A percentile compares a stretch with the other conserved stretches of the same genome.
phyloP scores from a whole-genome alignment of 352 stramenopile genomes.

The Phytophthora quininea region DNA sequence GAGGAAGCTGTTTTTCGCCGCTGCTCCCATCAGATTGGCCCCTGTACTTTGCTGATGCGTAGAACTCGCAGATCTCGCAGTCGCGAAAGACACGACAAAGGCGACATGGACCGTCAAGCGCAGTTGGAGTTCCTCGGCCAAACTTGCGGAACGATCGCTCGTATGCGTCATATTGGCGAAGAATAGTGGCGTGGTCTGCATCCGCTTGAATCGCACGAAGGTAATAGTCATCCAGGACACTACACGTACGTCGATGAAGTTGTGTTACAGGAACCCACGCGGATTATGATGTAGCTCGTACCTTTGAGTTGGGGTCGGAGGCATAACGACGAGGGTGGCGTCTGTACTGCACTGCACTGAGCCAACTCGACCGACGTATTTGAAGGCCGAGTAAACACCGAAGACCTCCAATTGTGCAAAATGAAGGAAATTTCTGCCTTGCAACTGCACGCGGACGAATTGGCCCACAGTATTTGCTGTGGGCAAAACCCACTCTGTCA shows the following conservation, averaged over 20 bases:
- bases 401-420: slow-evolving; percentile 93
- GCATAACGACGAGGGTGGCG: slow-evolving; percentile 88
- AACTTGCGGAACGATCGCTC: slow-evolving; percentile 79
- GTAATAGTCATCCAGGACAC: slow-evolving; percentile 83
- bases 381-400: slow-evolving; percentile 85
- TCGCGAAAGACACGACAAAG: slow-evolving; percentile 83
- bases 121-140: slow-evolving; percentile 47
- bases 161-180: slow-evolving; percentile 91
- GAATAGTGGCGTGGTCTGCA: slow-evolving; percentile 87
- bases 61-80: slow-evolving; percentile 91
- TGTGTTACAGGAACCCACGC: background rate
- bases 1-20: slow-evolving; percentile 31
- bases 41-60: slow-evolving; percentile 44
- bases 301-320: slow-evolving; percentile 64
- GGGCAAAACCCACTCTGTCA: slow-evolving; percentile 90
- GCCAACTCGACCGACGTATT: slow-evolving; percentile 83
- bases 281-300: slow-evolving; percentile 27
- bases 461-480: slow-evolving; percentile 82
- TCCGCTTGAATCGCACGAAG: slow-evolving; percentile 90
- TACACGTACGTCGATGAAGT: slow-evolving; percentile 7
- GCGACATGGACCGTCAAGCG: slow-evolving; percentile 51
- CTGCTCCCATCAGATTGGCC: slow-evolving; percentile 25
- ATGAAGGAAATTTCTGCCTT: slow-evolving; percentile 90
- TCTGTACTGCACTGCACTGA: slow-evolving; percentile 85
- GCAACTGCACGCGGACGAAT: slow-evolving; percentile 88